phyloP scores from a whole-genome alignment of 2,329 filamentous ascomycete genomes.

The Pestalotiopsis sp. region DNA sequence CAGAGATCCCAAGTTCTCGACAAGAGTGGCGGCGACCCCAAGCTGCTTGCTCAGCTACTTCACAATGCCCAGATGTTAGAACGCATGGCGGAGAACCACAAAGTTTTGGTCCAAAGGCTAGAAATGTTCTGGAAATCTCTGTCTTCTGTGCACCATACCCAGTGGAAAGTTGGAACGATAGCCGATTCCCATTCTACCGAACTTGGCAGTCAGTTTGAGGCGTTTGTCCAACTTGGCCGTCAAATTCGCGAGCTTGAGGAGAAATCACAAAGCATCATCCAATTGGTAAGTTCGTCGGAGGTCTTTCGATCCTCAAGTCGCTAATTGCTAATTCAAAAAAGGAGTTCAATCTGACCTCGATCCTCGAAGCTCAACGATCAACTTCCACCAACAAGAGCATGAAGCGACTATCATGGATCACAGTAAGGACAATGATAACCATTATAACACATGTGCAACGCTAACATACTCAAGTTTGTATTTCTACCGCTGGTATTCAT shows the following conservation, averaged over 20 bases:
- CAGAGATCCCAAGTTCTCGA: background rate
- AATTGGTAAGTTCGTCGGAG: background rate
- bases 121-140: background rate
- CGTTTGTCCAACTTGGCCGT: background rate
- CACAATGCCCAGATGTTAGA: background rate
- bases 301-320: too few relatives aligned
- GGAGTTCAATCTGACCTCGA: background rate
- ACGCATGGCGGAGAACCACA: background rate
- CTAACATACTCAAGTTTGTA: background rate
- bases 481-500: background rate
- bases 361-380: background rate
- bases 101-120: background rate
- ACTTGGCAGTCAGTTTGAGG: background rate
- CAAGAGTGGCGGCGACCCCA: background rate
- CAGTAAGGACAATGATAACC: background rate
- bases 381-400: background rate
- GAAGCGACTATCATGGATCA: background rate
- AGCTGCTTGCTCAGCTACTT: background rate
- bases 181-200: background rate
- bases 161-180: background rate
- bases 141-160: background rate
- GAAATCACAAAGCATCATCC: background rate
- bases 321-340: background rate
- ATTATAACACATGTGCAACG: background rate
- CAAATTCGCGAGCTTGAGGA: background rate